Evolutionary conservation across 2,329 filamentous ascomycete genomes (phyloP).

Genomic region (Neurospora crassa): DNA sequence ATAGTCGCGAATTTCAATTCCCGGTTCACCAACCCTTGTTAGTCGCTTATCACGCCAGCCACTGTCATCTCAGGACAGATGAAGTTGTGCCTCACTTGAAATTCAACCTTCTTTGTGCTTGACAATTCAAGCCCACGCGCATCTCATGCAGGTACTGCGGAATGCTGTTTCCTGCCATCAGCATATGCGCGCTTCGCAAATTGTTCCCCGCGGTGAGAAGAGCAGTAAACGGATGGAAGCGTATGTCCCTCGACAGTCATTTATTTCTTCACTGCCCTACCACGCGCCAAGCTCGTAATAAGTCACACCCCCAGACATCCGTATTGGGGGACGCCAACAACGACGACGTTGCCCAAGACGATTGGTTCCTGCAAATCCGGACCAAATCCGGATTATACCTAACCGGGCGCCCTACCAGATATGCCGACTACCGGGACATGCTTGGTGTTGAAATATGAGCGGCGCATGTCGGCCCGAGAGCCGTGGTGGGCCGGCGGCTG

Average conservation of each 20-base stretch:
- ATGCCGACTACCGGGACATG: background rate
- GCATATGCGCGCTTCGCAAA: background rate
- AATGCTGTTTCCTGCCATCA: background rate
- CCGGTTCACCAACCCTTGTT: conserved; percentile 24
- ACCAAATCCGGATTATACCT: background rate
- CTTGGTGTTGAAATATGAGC: background rate
- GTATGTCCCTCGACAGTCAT: background rate
- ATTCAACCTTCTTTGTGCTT: conserved; percentile 1
- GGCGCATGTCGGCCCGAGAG: background rate
- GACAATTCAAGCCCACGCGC: background rate
- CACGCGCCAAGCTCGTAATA: background rate
- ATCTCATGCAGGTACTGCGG: background rate
- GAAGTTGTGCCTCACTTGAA: conserved; percentile 1
- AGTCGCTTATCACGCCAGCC: conserved; percentile 21
- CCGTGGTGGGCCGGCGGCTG: background rate
- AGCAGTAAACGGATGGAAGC: background rate
- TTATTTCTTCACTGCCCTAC: background rate
- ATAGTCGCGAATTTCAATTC: conserved; percentile 26
- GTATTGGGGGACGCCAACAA: background rate
- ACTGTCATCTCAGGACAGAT: conserved; percentile 22
- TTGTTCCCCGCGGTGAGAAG: background rate
- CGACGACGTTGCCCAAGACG: background rate
- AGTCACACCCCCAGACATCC: background rate
- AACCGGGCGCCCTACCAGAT: background rate
- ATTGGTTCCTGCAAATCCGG: background rate